Base-by-base conservation (phyloP, 495 filamentous ascomycete species). In the Penicillium lagena region DNA sequence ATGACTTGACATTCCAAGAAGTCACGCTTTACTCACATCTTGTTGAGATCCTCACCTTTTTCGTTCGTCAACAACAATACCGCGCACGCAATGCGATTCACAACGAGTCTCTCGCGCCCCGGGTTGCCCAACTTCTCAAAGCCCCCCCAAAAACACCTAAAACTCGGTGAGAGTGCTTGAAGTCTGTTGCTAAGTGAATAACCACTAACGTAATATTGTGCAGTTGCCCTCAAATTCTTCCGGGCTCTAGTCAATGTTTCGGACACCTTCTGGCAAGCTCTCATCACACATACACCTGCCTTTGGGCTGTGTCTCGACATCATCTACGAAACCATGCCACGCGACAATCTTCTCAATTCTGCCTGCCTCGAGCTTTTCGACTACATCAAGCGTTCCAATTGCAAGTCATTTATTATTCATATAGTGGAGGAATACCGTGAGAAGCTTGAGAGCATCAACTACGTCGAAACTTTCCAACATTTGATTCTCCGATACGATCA, bases 331-430 rank as follows among this genome's bases (percentile, higher is more conserved):
- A 95, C 93, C 2, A 90, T 96, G 82, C 89, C 89, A 1, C 82
- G 88, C n/a, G 90, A 98, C 62, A 98, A 96, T 57, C 75, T 97
- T 4, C 78, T 98, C 29, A 93, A 93, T 56, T 96, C 90, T 11
- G 91, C 90, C n/a, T 96, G 89, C 64, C 74, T 97, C 11, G 93
- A 98, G 58, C 79, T 98, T 30, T 98, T 98, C 50, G 89, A 90
- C 52, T 89, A 85, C 52, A 89, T 98, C 52, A 89, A 83, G 59
- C 81, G 82, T 56, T 88, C 95, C 60, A 85, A 85, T 50, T 76
- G 91, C 52, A 93, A 89, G 58, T 77, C 83, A 7, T 69, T 96
- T 32, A 83, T 96, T 40, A 73, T 80, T 37, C 89, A 98, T 55
- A 64, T 96, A 31, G 89, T 95, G 27, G 88, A 94, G 53, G 89